Evolutionary conservation across 345 rosid species (phyloP), one percentile per base, ranked within the genome.

Genomic region (Rhodamnia rubescens): DNA sequence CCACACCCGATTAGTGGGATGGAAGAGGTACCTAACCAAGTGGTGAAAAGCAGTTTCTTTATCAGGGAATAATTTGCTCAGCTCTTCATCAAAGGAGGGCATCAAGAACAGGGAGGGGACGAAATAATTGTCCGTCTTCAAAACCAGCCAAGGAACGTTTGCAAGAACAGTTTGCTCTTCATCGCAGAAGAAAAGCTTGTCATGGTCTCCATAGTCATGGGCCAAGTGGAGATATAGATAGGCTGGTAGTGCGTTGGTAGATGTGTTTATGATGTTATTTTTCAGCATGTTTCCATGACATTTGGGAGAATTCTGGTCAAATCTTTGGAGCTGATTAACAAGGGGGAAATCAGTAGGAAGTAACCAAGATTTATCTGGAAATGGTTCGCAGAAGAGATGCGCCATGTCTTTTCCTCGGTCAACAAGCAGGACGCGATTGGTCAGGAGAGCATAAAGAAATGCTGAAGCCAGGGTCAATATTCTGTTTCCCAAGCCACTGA

Each of bases 401-500:
- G 69, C 59, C 59, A 92, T 89, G 74, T 93, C 92, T 81, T 92
- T 92, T 78, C 95, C 95, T 80, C 89, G 92, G 82, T 94, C 96
- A 24, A 92, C 92, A 5, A 93, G 93, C 85, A 94, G 84, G 87
- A 93, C 92, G 81, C 95, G 89, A 82, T 92, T 86, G 7, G 98
- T 91, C 84, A 94, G 90, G 85, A 94, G 90, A 74, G 96, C 95
- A 32, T 94, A 94, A 7, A 95, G 91, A 88, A 95, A 94, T 10
- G 90, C 89, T 11, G 96, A 92, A 69, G 94, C 88, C 52, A 95
- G 87, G 61, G 93, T 90, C 36, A 95, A 83, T 54, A 95, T 92
- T 87, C 92, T 87, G 90, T 94, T 95, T 44, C 98, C 98, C 90
- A 94, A 87, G 81, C 98, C 98, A 32, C 96, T 95, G 59, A 85